These are phyloP conservation scores for Rhizophlyctis rosea DNA, from an alignment of 192 early-diverging fungal genomes.

Conservation along the genomic window DNA sequence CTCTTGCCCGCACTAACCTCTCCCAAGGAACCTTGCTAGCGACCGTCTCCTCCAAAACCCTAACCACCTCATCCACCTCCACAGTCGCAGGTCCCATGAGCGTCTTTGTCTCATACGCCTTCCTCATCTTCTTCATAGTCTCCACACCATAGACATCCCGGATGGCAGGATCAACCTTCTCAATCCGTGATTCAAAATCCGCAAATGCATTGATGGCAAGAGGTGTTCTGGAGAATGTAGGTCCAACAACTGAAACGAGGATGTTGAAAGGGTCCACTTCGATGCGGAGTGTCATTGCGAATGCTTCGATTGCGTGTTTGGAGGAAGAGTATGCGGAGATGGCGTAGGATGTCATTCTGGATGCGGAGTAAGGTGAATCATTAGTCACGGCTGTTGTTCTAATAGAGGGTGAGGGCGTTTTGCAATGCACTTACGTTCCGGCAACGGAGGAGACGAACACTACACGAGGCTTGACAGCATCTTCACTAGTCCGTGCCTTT, in stretches of 20 bases:
- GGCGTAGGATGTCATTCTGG: not conserved
- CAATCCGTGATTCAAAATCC: not conserved
- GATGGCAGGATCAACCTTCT: not conserved
- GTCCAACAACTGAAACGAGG: not conserved
- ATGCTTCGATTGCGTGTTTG: not conserved
- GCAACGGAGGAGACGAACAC: not conserved
- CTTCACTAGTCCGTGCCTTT: too few relatives aligned
- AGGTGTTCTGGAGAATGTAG: not conserved
- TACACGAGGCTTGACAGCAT: not conserved
- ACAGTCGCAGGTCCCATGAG: conserved; percentile 1
- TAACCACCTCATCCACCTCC: not conserved
- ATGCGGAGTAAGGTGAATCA: not conserved
- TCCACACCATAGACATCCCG: not conserved
- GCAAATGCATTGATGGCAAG: not conserved
- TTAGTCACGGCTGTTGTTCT: too few relatives aligned
- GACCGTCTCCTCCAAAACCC: not conserved
- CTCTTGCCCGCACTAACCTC: not conserved
- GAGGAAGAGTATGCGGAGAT: not conserved
- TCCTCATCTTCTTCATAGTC: not conserved
- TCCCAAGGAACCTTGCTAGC: not conserved
- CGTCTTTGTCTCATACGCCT: not conserved
- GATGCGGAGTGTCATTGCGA: not conserved
- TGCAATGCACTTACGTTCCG: not conserved
- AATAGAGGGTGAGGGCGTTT: not conserved
- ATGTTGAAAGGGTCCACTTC: not conserved